Evolutionary conservation across 192 early-diverging fungal species (phyloP), one percentile per base, ranked within the genome.

Genomic region (Backusella macrospora): DNA sequence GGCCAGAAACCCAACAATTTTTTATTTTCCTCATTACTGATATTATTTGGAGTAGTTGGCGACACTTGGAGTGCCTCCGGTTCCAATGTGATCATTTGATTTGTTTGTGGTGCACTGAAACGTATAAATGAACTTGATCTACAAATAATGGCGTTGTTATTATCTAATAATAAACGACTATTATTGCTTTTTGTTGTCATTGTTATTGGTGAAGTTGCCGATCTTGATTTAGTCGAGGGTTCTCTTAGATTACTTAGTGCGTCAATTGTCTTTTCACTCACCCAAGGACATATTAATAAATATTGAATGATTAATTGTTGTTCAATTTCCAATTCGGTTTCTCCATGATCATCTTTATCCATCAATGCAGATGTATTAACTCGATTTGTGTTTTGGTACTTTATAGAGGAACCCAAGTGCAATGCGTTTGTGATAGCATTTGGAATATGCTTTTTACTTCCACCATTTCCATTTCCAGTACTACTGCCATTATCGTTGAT

Each of bases 191-290:
- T 46, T n/a, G 48, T n/a, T 4, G 9, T 47, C 26, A 38, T 18
- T 43, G 46, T 23, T n/a, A 7, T 43, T 16, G 38, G 38, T 43
- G 55, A 44, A 15, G 42, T 6, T n/a, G 18, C 37, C 45, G 69
- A 23, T 40, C 48, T 47, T 18, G 69, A 37, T 16, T 70, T 70
- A 16, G 83, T 70, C 29, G 29, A 29, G 90, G 89, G 29, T 71
- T 94, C 92, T 8, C 92, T 79, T 38, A 81, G 70, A 38, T 83
- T 73, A 66, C 90, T 91, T 38, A 94, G 71, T 66, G 91, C 91
- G 72, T 94, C 93, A 14, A 94, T 86, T 73, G 89, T 91, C 43
- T 90, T 90, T 77, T 94, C 90, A 18, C 83, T 85, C 9, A 89
- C 85, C 91, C 90, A 92, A 0, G 85, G 79, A 18, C 92, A 77